Evolutionary conservation across 2,329 filamentous ascomycete genomes (phyloP).

Genomic region (Waltergamsia citrina): DNA sequence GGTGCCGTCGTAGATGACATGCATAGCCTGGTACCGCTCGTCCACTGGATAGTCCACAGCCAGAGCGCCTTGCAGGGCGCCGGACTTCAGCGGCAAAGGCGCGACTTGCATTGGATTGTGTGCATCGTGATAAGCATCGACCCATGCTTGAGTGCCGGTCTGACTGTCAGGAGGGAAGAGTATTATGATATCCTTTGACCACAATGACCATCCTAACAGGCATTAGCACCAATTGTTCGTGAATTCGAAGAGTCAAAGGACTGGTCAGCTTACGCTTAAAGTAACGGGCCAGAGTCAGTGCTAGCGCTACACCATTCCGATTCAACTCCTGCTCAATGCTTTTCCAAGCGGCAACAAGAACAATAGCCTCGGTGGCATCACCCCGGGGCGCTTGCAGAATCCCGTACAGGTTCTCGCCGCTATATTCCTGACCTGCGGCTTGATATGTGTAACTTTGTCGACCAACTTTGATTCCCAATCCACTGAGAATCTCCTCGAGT

Average conservation of each 20-base stretch:
- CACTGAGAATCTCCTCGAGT: slow-evolving; percentile 65
- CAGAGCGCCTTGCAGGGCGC: slow-evolving; percentile 83
- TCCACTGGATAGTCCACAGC: slow-evolving; percentile 90
- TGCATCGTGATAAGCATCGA: slow-evolving; percentile 92
- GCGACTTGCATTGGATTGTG: slow-evolving; percentile 64
- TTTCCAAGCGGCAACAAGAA: slow-evolving; percentile 81
- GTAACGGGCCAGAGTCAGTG: slow-evolving; percentile 81
- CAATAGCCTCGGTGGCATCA: slow-evolving; percentile 94
- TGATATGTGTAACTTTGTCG: slow-evolving; percentile 82
- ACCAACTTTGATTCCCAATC: slow-evolving; percentile 77
- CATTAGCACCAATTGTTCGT: background rate
- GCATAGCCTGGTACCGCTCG: slow-evolving; percentile 74
- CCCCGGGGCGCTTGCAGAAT: slow-evolving; percentile 88
- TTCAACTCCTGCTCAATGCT: slow-evolving; percentile 75
- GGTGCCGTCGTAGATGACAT: slow-evolving; percentile 89
- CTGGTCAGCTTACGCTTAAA: slow-evolving; percentile 61
- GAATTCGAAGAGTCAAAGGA: background rate
- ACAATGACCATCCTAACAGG: slow-evolving; percentile 75
- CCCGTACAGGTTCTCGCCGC: slow-evolving; percentile 86
- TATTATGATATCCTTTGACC: slow-evolving; percentile 98
- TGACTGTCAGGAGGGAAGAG: slow-evolving; percentile 82
- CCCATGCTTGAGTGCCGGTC: slow-evolving; percentile 90
- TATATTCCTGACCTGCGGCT: slow-evolving; percentile 62
- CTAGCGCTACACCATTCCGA: slow-evolving; percentile 76
- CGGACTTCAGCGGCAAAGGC: slow-evolving; percentile 79